Base-by-base conservation (phyloP, 495 filamentous ascomycete species). In the Penicillium roqueforti region DNA sequence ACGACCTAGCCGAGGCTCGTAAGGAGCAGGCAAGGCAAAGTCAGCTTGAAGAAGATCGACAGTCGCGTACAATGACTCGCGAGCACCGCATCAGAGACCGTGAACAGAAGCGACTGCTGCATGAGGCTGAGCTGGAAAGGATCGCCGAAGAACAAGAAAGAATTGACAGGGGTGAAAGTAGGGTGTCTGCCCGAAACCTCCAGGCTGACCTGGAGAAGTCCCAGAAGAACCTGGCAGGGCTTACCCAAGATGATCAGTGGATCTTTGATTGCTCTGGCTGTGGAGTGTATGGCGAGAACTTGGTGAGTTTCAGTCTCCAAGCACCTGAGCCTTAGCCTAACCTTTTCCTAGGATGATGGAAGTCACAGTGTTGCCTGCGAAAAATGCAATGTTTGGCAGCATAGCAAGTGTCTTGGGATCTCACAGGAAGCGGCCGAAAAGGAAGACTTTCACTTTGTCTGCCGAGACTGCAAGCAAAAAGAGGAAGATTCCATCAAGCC, bases 291-390 rank as follows among this genome's bases (percentile, higher is more conserved):
- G 92, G 93, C 37, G 85, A 93, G 61, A 86, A 95, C 57, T 50
- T 87, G 59, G 83, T 85, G 71, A 62, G 79, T 59, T 48, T 42
- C n/a, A 39, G 6, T 38, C 38, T 38, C 3, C 3, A 41, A 10
- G 2, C 3, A 14, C 3, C 29, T 40, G n/a, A 11, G 22, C 23
- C 9, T 54, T 65, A 22, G 64, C 67, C 54, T 48, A 55, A 62
- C 40, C 29, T 39, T 32, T 37, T 11, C n/a, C 25, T 54, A 86
- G 81, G 92, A 97, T 59, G 93, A 97, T 60, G 93, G 93, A 43
- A 85, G 88, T 2, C 89, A 95, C 67, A 96, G 88, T 65, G 83
- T 98, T 53, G 87, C 91, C n/a, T 98, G 93, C 67, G 93, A 97
- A 62, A 85, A 79, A 44, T 98, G 93, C 77, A 93, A 87, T 65